Evolutionary conservation across 164 flowering plant genomes (phyloP), one percentile per base, ranked within the genome.

Genomic region (Santalum album): DNA sequence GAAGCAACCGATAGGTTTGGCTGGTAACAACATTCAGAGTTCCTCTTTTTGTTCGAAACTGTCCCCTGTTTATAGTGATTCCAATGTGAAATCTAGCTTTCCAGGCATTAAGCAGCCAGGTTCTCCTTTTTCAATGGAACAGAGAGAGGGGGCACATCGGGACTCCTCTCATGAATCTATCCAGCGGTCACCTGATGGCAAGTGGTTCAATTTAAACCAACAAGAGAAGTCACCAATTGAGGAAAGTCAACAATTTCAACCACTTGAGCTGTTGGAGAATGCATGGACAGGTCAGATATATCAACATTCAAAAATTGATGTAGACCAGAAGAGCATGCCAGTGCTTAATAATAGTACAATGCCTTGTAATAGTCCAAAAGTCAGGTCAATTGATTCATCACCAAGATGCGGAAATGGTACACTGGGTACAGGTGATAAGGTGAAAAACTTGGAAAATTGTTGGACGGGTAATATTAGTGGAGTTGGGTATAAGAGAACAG

Each of bases 31-130:
- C 54, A 52, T 70, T 63, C 85, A 62, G 50, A 64, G 59, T 55
- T 56, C 76, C 52, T 77, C 86, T 26, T 62, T 72, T 56, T 64
- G 59, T 60, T 73, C 81, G 40, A 71, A 71, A 57, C 68, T 78
- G 25, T 58, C 63, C 53, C 57, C 60, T 2, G 17, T 55, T 25
- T 57, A 62, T 43, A 71, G 60, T 51, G 71, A 75, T 48, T 59
- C 75, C 26, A 65, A 65, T 63, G 25, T 60, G 53, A 58, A 64
- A 49, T 59, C 75, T 25, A 65, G 65, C 56, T 58, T 71, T 52
- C 69, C 68, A 55, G 77, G 64, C 12, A 67, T 66, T 59, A 78
- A 69, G 56, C 74, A 70, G 58, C 53, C 68, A 22, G 52, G 65
- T 24, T 35, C 47, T 45, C 69, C 63, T 38, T 47, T 61, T 56